phyloP scores from a whole-genome alignment of 2,329 filamentous ascomycete genomes.

The Kalaharituber pfeilii region DNA sequence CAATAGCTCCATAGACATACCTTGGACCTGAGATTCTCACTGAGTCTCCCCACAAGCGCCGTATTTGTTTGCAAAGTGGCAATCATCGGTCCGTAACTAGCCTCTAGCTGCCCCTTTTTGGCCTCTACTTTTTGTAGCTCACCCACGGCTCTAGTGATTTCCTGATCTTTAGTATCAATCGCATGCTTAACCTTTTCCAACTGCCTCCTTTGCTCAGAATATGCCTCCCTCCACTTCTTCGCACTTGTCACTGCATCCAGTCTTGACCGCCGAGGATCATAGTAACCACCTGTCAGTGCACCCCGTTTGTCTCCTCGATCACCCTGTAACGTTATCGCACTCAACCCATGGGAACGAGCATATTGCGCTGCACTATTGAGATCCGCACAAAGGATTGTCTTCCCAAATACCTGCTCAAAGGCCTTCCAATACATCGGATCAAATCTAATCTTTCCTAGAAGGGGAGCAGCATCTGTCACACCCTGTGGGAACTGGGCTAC shows the following conservation, averaged over 20 bases:
- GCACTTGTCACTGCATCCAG: slow-evolving; percentile 67
- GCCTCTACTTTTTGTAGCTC: slow-evolving; percentile 71
- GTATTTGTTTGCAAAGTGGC: slow-evolving; percentile 60
- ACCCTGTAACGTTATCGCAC: slow-evolving; percentile 85
- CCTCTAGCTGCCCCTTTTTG: slow-evolving; percentile 56
- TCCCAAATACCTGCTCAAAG: slow-evolving; percentile 88
- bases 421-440: slow-evolving; percentile 63
- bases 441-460: slow-evolving; percentile 62
- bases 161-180: slow-evolving; percentile 65
- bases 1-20: slow-evolving; percentile 19
- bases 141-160: slow-evolving; percentile 72
- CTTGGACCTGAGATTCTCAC: slow-evolving; percentile 45
- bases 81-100: slow-evolving; percentile 62
- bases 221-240: slow-evolving; percentile 56
- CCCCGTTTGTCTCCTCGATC: slow-evolving; percentile 91
- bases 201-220: slow-evolving; percentile 47
- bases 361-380: slow-evolving; percentile 77
- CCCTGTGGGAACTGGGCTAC: slow-evolving; percentile 55
- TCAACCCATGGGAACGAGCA: slow-evolving; percentile 75
- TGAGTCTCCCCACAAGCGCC: slow-evolving; percentile 55
- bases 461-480: slow-evolving; percentile 69
- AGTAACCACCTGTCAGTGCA: slow-evolving; percentile 84
- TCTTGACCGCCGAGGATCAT: slow-evolving; percentile 70
- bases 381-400: slow-evolving; percentile 84
- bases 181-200: slow-evolving; percentile 48